Evolutionary conservation across 106 monocot species (phyloP).

Genomic region (Dioscorea alata): DNA sequence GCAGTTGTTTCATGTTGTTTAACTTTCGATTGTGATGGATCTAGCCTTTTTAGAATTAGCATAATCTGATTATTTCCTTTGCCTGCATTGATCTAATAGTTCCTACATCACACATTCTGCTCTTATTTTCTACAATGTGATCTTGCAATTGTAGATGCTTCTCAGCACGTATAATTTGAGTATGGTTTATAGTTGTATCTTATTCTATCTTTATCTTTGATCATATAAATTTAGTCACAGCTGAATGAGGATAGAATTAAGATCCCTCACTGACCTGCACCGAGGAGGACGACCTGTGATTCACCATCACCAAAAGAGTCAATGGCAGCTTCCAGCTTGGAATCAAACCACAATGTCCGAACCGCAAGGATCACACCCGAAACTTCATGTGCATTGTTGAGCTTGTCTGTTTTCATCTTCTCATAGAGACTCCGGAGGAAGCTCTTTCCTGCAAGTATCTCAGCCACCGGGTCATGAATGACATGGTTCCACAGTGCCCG

Average conservation of each 20-base stretch:
- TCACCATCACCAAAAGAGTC: constrained; percentile 20
- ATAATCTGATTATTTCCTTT: too few relatives aligned
- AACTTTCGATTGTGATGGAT: too few relatives aligned
- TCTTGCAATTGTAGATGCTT: too few relatives aligned
- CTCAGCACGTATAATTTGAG: too few relatives aligned
- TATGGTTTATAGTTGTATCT: too few relatives aligned
- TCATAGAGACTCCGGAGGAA: constrained; percentile 53
- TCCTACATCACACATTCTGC: too few relatives aligned
- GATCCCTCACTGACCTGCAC: constrained; percentile 53
- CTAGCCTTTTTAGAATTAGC: too few relatives aligned
- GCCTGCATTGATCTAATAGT: too few relatives aligned
- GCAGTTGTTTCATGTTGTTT: too few relatives aligned
- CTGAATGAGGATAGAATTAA: neutral
- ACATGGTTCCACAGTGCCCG: constrained; percentile 76
- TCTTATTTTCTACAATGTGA: too few relatives aligned
- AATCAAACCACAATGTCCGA: constrained; percentile 82
- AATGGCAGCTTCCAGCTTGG: constrained; percentile 64
- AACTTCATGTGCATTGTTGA: constrained; percentile 57
- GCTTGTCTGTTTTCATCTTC: constrained; percentile 59
- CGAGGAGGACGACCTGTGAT: constrained; percentile 33
- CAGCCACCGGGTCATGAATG: constrained; percentile 68
- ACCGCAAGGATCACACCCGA: constrained; percentile 84
- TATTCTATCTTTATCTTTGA: too few relatives aligned
- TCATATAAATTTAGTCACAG: too few relatives aligned
- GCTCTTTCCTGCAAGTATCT: constrained; percentile 66